Conservation (phyloP, 768 basidiomycete genomes). For the Inosperma sp. region DNA sequence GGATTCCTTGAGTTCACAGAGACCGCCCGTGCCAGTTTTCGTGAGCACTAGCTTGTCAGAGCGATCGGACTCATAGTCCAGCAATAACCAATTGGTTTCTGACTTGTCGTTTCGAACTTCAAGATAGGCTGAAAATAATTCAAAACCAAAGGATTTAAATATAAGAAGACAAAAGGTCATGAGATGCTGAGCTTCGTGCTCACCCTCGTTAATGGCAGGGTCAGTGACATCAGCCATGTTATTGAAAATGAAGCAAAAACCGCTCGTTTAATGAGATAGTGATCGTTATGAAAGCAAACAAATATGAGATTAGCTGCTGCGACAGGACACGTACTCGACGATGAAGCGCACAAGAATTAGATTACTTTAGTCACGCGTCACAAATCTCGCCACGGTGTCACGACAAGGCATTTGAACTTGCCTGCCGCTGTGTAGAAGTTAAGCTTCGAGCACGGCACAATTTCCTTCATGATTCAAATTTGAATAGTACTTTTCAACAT, state of each 20-base stretch:
- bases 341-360: too few relatives aligned
- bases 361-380: too few relatives aligned
- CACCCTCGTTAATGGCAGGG: slow-evolving; percentile 69
- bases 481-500: too few relatives aligned
- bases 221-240: slow-evolving; percentile 78
- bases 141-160: background rate
- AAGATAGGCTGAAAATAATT: slow-evolving; percentile 61
- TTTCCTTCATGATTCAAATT: too few relatives aligned
- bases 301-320: too few relatives aligned
- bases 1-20: slow-evolving; percentile 67
- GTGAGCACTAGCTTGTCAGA: slow-evolving; percentile 80
- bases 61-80: slow-evolving; percentile 84
- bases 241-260: slow-evolving; percentile 11
- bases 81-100: slow-evolving; percentile 83
- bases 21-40: slow-evolving; percentile 73
- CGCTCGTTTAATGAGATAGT: too few relatives aligned
- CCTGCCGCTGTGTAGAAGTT: too few relatives aligned
- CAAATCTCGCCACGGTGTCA: too few relatives aligned
- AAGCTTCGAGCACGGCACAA: too few relatives aligned
- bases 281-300: too few relatives aligned
- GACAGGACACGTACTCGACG: too few relatives aligned
- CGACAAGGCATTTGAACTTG: too few relatives aligned
- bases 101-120: slow-evolving; percentile 83
- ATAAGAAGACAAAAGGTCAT: background rate
- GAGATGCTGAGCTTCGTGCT: slow-evolving; percentile 12